phyloP scores from a whole-genome alignment of 768 basidiomycete genomes.

The Leucocoprinus sp. region DNA sequence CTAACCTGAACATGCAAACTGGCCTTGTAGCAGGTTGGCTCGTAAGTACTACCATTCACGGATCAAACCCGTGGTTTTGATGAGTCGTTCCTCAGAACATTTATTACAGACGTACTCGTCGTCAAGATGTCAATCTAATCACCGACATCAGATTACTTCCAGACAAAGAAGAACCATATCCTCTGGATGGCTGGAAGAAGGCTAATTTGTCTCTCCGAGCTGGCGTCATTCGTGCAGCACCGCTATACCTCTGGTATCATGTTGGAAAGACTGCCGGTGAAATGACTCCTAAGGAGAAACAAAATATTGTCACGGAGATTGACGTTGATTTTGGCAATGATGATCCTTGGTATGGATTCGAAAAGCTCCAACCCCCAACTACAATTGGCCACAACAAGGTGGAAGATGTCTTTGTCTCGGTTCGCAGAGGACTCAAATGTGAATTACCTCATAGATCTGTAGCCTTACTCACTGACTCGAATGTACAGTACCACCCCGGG shows the following conservation, averaged over 20 bases:
- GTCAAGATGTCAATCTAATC: conserved; percentile 74
- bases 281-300: conserved; percentile 49
- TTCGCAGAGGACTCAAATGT: conserved; percentile 71
- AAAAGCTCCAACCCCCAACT: conserved; percentile 58
- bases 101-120: conserved; percentile 80
- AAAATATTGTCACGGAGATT: conserved; percentile 79
- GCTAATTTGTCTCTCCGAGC: conserved; percentile 53
- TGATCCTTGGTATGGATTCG: conserved; percentile 80
- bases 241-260: conserved; percentile 75
- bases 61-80: background rate
- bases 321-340: conserved; percentile 86
- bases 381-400: conserved; percentile 31
- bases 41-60: conserved; percentile 28
- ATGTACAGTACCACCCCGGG: conserved; percentile 53
- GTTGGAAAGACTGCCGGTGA: conserved; percentile 54
- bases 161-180: conserved; percentile 41
- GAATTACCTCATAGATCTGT: conserved; percentile 17
- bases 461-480: conserved; percentile 5
- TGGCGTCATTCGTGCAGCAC: conserved; percentile 47
- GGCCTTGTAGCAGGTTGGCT: conserved; percentile 49
- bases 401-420: conserved; percentile 56
- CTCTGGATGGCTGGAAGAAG: conserved; percentile 52
- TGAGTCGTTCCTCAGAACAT: conserved; percentile 33
- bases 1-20: conserved; percentile 65
- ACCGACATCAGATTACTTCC: conserved; percentile 63